These are phyloP conservation scores for Blastomyces emzantsi DNA, from an alignment of 2,329 filamentous ascomycete species.

Conservation along the genomic window DNA sequence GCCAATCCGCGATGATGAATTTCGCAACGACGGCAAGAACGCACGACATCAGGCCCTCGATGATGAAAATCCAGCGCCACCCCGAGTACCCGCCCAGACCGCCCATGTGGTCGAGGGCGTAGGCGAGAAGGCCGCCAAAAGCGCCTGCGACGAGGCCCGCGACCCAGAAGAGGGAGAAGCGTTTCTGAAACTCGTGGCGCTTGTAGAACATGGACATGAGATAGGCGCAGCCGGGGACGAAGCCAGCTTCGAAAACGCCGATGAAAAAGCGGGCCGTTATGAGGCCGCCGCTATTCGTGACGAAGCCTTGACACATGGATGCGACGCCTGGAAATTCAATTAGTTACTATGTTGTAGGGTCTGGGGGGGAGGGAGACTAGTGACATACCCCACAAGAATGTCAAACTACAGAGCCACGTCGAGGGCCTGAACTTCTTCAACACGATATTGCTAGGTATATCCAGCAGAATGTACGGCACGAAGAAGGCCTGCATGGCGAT, in stretches of 20 bases:
- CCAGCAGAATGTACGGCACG: slow-evolving; percentile 23
- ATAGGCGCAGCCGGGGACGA: slow-evolving; percentile 30
- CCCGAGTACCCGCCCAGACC: slow-evolving; percentile 23
- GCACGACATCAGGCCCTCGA: slow-evolving; percentile 29
- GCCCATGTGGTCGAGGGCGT: slow-evolving; percentile 24
- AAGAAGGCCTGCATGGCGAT: slow-evolving; percentile 30
- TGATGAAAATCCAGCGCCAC: slow-evolving; percentile 32
- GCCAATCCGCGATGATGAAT: slow-evolving; percentile 27
- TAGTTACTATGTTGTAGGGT: neutral
- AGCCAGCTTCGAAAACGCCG: slow-evolving; percentile 29
- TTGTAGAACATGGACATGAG: slow-evolving; percentile 30
- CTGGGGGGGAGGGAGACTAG: no score
- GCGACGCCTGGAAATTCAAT: slow-evolving; percentile 17
- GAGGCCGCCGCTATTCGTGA: slow-evolving; percentile 23
- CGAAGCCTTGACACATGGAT: slow-evolving; percentile 27
- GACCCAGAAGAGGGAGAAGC: slow-evolving; percentile 28
- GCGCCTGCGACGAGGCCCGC: slow-evolving; percentile 27
- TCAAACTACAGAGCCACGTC: slow-evolving; percentile 20
- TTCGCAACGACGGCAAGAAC: slow-evolving; percentile 21
- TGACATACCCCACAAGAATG: slow-evolving; percentile 19
- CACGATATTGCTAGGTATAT: slow-evolving; percentile 25
- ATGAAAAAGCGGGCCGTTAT: slow-evolving; percentile 27
- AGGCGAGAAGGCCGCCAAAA: slow-evolving; percentile 24
- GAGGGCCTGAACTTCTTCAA: slow-evolving; percentile 21
- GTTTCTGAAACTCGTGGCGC: slow-evolving; percentile 31